Percentiles rank a stretch among this genome's conserved stretches.
These are phyloP conservation scores for Avena insularis DNA, from an alignment of 176 grass and related monocot species.

Conservation along the genomic window DNA sequence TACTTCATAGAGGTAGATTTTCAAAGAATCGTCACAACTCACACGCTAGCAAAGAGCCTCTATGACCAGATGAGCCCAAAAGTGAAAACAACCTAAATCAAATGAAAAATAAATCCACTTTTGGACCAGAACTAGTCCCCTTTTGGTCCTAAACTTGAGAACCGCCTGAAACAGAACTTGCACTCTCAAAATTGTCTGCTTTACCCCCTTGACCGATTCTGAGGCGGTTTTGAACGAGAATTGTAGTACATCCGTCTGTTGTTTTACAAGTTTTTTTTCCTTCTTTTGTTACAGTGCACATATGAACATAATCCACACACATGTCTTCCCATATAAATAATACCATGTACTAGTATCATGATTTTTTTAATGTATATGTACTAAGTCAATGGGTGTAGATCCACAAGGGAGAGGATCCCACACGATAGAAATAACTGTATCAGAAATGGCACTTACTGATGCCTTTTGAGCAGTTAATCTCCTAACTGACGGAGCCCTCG, in stretches of 20 bases:
- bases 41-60: conserved; percentile 22
- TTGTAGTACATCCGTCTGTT: neutral
- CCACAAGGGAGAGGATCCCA: neutral
- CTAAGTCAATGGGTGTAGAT: neutral
- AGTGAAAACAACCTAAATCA: conserved; percentile 28
- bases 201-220: neutral
- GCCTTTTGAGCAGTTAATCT: conserved; percentile 85
- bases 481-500: conserved; percentile 88
- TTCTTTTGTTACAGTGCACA: neutral
- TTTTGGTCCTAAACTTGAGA: conserved; percentile 16
- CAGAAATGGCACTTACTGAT: conserved; percentile 62
- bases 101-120: conserved; percentile 1
- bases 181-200: neutral
- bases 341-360: neutral
- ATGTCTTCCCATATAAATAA: neutral
- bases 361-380: conserved; percentile 2
- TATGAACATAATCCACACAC: conserved; percentile 1
- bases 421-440: neutral
- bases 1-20: neutral
- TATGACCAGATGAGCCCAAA: conserved; percentile 12
- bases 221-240: neutral
- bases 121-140: neutral
- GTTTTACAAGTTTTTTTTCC: neutral
- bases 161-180: neutral
- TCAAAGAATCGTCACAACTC: conserved; percentile 12